Conservation (phyloP, 352 stramenopile genomes). For the Globisporangium irregulare region DNA sequence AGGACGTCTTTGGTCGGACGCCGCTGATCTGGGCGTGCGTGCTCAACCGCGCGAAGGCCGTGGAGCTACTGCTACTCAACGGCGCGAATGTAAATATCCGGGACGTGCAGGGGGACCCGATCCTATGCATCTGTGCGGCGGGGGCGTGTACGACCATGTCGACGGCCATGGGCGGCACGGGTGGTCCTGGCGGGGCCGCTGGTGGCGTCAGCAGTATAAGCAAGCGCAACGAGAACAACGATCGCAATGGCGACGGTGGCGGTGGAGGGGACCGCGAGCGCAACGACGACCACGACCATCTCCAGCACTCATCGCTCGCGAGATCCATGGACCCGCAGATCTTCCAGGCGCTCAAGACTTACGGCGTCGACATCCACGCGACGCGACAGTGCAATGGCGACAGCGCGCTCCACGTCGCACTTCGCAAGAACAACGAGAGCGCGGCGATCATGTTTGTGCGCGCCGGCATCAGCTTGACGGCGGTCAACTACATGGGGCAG, state of each 20-base stretch:
- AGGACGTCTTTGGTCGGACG: slow-evolving; percentile 69
- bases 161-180: neutral
- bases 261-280: slow-evolving; percentile 27
- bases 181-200: neutral
- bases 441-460: slow-evolving; percentile 68
- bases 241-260: slow-evolving; percentile 22
- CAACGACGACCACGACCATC: slow-evolving; percentile 19
- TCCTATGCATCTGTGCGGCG: slow-evolving; percentile 66
- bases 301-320: slow-evolving; percentile 24
- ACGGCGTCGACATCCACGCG: slow-evolving; percentile 54
- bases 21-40: slow-evolving; percentile 70
- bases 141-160: slow-evolving; percentile 30
- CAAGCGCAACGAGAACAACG: slow-evolving; percentile 12
- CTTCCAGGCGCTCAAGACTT: slow-evolving; percentile 44
- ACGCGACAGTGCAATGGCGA: slow-evolving; percentile 63
- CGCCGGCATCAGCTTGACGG: slow-evolving; percentile 62
- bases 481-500: slow-evolving; percentile 56
- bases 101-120: slow-evolving; percentile 58
- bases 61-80: slow-evolving; percentile 52
- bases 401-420: slow-evolving; percentile 68
- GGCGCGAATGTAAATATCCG: slow-evolving; percentile 57
- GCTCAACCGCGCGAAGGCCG: slow-evolving; percentile 58
- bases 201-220: neutral
- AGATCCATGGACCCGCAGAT: slow-evolving; percentile 49
- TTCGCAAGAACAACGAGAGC: slow-evolving; percentile 66